phyloP scores from a whole-genome alignment of 306 rosid genomes.

The Fragaria nilgerrensis region DNA sequence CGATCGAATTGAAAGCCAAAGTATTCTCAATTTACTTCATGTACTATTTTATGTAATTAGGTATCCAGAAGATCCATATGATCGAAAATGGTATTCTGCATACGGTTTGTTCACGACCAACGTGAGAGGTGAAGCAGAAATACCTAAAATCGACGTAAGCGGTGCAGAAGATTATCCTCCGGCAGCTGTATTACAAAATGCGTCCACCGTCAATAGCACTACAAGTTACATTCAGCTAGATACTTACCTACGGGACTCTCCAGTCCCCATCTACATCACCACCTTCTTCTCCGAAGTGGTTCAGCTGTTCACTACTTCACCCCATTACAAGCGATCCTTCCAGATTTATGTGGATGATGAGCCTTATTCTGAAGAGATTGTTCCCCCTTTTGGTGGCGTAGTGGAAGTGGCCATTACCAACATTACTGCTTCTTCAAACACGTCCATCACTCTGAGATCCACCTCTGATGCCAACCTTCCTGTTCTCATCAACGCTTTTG shows the following conservation, averaged over 20 bases:
- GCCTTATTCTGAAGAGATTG: constrained; percentile 26
- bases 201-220: not conserved
- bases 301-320: not conserved
- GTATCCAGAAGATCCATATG: constrained; percentile 38
- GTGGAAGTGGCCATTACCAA: constrained; percentile 29
- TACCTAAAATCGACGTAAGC: not conserved
- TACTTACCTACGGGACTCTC: not conserved
- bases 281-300: constrained; percentile 44
- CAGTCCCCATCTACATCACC: constrained; percentile 21
- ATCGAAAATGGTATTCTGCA: constrained; percentile 30
- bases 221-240: not conserved
- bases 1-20: no score
- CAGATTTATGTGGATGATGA: constrained; percentile 9
- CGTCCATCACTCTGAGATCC: constrained; percentile 23
- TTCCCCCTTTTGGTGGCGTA: constrained; percentile 45
- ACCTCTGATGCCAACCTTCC: constrained; percentile 38
- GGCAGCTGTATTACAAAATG: constrained; percentile 28
- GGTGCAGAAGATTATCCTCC: constrained; percentile 46
- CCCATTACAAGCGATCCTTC: constrained; percentile 30
- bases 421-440: constrained; percentile 38
- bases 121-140: no score
- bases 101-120: not conserved
- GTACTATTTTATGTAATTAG: not conserved
- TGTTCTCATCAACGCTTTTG: constrained; percentile 44
- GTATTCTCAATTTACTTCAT: no score